Evolutionary conservation across 331 rosid genomes (phyloP).

Genomic region (Rhamnella rubrinervis): DNA sequence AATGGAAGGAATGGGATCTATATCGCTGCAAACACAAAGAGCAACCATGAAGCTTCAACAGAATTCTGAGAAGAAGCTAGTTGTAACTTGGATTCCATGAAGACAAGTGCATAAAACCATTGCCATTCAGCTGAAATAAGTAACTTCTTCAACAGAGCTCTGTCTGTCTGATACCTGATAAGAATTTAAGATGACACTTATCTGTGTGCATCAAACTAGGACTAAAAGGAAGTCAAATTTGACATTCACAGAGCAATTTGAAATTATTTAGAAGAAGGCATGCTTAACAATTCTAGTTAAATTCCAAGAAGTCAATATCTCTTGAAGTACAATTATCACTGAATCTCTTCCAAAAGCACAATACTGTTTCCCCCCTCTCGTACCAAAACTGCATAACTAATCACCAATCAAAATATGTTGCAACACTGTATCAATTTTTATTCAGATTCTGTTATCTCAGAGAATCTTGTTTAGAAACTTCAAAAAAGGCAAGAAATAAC

Average conservation of each 20-base stretch:
- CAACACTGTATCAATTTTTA: conserved; percentile 4
- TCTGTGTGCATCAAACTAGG: background rate
- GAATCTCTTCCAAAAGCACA: background rate
- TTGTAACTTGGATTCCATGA: background rate
- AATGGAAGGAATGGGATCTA: too few relatives aligned
- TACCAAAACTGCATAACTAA: background rate
- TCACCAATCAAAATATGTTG: conserved; percentile 2
- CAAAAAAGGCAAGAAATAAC: conserved; percentile 1
- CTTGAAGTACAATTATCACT: background rate
- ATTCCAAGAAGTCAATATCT: background rate
- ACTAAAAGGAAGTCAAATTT: background rate
- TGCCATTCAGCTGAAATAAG: background rate
- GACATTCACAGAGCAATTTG: background rate
- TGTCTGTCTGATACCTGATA: background rate
- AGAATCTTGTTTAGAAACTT: background rate
- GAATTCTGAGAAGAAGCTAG: too few relatives aligned
- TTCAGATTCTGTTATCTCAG: conserved; percentile 9
- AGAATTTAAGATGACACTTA: background rate
- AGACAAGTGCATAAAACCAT: background rate
- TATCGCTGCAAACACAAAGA: too few relatives aligned
- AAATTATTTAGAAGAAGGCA: background rate
- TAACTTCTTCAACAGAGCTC: background rate
- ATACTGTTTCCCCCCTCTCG: background rate
- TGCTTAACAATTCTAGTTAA: background rate
- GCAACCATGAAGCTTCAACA: too few relatives aligned